A percentile compares a stretch with the other conserved stretches of the same genome.
phyloP scores from a whole-genome alignment of 2,329 filamentous ascomycete genomes.

The Penicillium thymicola region DNA sequence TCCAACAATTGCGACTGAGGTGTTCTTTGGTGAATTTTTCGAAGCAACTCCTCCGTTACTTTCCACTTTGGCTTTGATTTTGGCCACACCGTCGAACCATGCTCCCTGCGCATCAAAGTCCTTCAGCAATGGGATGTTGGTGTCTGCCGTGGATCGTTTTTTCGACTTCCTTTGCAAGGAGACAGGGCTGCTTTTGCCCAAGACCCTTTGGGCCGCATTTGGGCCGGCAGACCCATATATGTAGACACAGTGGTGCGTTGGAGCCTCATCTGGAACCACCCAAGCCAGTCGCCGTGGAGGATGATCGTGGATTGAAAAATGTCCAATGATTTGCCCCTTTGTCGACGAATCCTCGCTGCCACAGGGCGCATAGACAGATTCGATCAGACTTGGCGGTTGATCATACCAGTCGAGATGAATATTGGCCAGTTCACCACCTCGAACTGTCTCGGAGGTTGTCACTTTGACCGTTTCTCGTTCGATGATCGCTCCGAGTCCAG shows the following conservation, averaged over 20 bases:
- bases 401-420: conserved; percentile 5
- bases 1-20: conserved; percentile 29
- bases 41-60: conserved; percentile 2
- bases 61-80: conserved; percentile 16
- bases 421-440: conserved; percentile 9
- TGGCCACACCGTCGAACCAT: conserved; percentile 27
- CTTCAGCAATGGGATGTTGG: conserved; percentile 11
- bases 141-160: conserved; percentile 7
- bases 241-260: conserved; percentile 3
- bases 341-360: background rate
- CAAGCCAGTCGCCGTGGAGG: conserved; percentile 11
- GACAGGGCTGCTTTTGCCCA: conserved; percentile 10
- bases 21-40: conserved; percentile 12
- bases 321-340: conserved; percentile 2
- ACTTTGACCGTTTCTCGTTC: conserved; percentile 2
- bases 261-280: conserved; percentile 10
- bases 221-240: background rate
- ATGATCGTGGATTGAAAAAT: background rate
- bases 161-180: conserved; percentile 1
- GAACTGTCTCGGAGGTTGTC: conserved; percentile 5
- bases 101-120: conserved; percentile 24
- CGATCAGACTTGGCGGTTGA: background rate
- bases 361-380: conserved; percentile 5
- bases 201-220: background rate
- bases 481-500: background rate